These are phyloP conservation scores for Corymbia citriodora DNA, from an alignment of 441 rosid genomes.

Conservation along the genomic window DNA sequence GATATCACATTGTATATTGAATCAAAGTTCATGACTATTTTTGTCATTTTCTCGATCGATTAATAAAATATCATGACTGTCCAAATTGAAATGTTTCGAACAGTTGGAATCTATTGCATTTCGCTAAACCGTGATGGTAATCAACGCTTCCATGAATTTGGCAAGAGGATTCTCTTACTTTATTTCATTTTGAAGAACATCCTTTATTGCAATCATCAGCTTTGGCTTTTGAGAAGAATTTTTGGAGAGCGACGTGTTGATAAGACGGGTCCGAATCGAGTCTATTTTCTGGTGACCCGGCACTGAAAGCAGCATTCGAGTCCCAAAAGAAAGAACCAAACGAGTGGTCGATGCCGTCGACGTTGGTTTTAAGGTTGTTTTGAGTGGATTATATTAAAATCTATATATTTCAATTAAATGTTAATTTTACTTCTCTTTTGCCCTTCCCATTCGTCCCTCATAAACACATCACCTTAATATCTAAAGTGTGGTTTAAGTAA, in stretches of 20 bases:
- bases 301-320: background rate
- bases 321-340: fast-evolving
- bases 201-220: background rate
- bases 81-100: too few species aligned
- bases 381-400: background rate
- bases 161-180: background rate
- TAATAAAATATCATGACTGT: too few species aligned
- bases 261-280: background rate
- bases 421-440: too few species aligned
- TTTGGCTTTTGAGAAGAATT: background rate
- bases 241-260: background rate
- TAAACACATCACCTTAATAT: background rate
- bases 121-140: background rate
- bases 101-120: background rate
- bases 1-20: too few species aligned
- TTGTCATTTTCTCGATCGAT: too few species aligned
- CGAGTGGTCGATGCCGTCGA: background rate
- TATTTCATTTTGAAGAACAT: background rate
- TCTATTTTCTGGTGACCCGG: background rate
- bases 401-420: background rate
- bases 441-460: background rate
- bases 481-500: background rate
- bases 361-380: background rate
- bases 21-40: too few species aligned
- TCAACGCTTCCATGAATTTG: background rate